Conservation (phyloP, 2,329 filamentous ascomycete genomes). For the Epicoccum nigrum region DNA sequence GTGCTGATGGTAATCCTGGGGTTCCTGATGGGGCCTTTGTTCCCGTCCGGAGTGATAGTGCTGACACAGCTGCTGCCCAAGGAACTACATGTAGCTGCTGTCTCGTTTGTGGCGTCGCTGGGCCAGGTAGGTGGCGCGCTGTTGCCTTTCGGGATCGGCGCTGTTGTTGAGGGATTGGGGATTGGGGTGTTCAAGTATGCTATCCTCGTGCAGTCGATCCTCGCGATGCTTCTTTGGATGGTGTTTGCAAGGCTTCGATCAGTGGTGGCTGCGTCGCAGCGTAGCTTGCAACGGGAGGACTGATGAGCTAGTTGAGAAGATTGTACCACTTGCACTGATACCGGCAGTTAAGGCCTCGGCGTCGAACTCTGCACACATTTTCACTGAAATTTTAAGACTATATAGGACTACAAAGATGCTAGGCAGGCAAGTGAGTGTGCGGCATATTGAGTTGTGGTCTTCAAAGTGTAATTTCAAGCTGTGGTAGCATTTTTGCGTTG, state of each 20-base stretch:
- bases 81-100: conserved; percentile 51
- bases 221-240: conserved; percentile 34
- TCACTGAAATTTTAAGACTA: too few species aligned
- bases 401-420: too few species aligned
- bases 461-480: too few species aligned
- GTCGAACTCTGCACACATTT: too few species aligned
- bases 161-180: conserved; percentile 47
- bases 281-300: background rate
- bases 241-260: conserved; percentile 20
- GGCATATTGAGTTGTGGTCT: too few species aligned
- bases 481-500: too few species aligned
- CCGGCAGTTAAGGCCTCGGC: too few species aligned
- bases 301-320: too few species aligned
- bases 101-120: conserved; percentile 53
- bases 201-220: conserved; percentile 28
- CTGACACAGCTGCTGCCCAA: conserved; percentile 47
- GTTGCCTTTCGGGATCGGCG: conserved; percentile 54
- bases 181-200: conserved; percentile 49
- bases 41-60: conserved; percentile 51
- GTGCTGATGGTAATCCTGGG: conserved; percentile 44
- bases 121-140: conserved; percentile 54
- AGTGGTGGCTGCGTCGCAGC: background rate
- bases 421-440: too few species aligned
- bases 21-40: conserved; percentile 52
- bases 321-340: too few species aligned